Base-by-base conservation (phyloP, 495 filamentous ascomycete genomes). In the Durotheca rogersii region DNA sequence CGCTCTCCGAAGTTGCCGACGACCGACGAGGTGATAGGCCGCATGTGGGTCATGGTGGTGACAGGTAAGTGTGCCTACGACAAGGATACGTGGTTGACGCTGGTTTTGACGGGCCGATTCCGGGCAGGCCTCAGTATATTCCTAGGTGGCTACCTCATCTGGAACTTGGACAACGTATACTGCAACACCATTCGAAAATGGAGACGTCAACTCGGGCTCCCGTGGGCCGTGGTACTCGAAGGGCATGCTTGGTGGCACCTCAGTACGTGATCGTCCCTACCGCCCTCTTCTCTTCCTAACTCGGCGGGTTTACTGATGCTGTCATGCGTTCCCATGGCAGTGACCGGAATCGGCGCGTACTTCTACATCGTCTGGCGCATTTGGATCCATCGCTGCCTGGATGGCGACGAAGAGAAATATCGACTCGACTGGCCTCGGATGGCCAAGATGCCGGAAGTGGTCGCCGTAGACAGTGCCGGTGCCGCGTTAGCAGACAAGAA, bases 221-320 rank as follows among this genome's bases (percentile, higher is more conserved):
- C 93, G 0, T 98, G 93, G 93, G 88, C 92, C 1, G 78, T 94
- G 6, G 46, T 96, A 7, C 71, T 96, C 2, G 93, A 97, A 68
- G 92, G 90, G 0, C 93, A 98, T 73, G 93, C 90, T 7, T 97
- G 93, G 93, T 98, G 93, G 92, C 93, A 85, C 71, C 81, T 83
- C 12, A 53, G 47, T 72, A 23, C 51, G 66, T 64, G 27, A n/a
- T n/a, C n/a, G n/a, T n/a, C n/a, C n/a, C n/a, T n/a, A n/a, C 15
- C 39, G 10, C 23, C 18, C 16, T 36, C 38, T 10, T 39, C 38
- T 16, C 4, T 31, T 34, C 19, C 48, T 27, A 1, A 1, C 11
- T 42, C 11, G 6, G 29, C 16, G 31, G 14, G 3, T 32, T 41
- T 57, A 17, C 34, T 54, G 31, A 41, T 41, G 17, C 32, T 18